These are phyloP conservation scores for Agaricus blazei DNA, from an alignment of 768 basidiomycete species.

Conservation along the genomic window DNA sequence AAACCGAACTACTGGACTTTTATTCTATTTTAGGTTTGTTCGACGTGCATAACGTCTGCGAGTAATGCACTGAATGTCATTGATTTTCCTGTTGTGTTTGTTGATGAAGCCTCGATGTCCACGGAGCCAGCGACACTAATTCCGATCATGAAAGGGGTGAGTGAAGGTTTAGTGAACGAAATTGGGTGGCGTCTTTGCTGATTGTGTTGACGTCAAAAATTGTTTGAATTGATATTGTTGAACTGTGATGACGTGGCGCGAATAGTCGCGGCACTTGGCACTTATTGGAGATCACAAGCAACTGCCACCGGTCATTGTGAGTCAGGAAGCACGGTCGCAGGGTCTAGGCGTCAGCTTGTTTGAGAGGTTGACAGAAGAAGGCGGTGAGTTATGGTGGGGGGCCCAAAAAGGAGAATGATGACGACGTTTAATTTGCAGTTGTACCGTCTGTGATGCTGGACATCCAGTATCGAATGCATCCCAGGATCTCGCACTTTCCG, in stretches of 20 bases:
- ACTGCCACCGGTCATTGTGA: slow-evolving; percentile 82
- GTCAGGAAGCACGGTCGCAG: slow-evolving; percentile 63
- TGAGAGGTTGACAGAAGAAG: slow-evolving; percentile 82
- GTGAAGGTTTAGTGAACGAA: slow-evolving; percentile 23
- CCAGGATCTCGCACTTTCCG: slow-evolving; percentile 83
- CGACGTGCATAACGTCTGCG: slow-evolving; percentile 81
- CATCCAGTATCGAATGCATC: slow-evolving; percentile 96
- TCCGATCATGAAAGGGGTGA: slow-evolving; percentile 89
- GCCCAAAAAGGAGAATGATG: background rate
- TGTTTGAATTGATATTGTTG: background rate
- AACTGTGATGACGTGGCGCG: background rate
- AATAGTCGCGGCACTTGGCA: slow-evolving; percentile 72
- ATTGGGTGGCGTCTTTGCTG: slow-evolving; percentile 1
- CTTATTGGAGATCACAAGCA: slow-evolving; percentile 98
- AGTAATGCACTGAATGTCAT: slow-evolving; percentile 57
- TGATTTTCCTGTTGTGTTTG: slow-evolving; percentile 90
- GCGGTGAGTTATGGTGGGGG: slow-evolving; percentile 42
- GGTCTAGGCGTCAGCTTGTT: slow-evolving; percentile 83
- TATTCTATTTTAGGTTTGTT: slow-evolving; percentile 58
- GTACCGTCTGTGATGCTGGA: slow-evolving; percentile 92
- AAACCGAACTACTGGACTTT: background rate
- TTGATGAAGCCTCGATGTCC: slow-evolving; percentile 96
- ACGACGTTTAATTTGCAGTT: slow-evolving; percentile 32
- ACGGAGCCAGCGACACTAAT: slow-evolving; percentile 91
- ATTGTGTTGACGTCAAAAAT: background rate